These are phyloP conservation scores for Roridomyces roridus DNA, from an alignment of 768 basidiomycete genomes.

Conservation along the genomic window DNA sequence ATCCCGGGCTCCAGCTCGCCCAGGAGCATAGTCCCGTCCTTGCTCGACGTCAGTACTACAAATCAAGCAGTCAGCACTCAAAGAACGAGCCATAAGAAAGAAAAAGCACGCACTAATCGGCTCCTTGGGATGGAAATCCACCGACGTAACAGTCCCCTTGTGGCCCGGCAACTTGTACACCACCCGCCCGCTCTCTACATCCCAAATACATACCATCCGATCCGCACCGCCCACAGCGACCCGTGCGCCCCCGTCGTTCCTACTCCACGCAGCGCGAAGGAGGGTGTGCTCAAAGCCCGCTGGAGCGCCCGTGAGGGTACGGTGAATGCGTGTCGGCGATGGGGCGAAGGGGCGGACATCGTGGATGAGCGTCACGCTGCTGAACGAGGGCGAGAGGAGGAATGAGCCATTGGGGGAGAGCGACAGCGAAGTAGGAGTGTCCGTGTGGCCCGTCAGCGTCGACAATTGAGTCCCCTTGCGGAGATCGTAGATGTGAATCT, in stretches of 20 bases:
- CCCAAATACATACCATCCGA: constrained; percentile 87
- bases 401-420: constrained; percentile 89
- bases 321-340: constrained; percentile 80
- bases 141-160: constrained; percentile 94
- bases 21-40: constrained; percentile 90
- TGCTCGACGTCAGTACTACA: constrained; percentile 88
- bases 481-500: constrained; percentile 94
- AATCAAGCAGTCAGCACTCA: not conserved
- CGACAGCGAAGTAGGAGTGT: constrained; percentile 92
- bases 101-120: constrained; percentile 75
- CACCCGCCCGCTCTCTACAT: constrained; percentile 76
- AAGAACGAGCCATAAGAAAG: not conserved
- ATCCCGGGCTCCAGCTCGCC: constrained; percentile 85
- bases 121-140: constrained; percentile 96
- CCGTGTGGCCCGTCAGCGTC: constrained; percentile 82
- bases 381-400: constrained; percentile 90
- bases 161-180: constrained; percentile 95
- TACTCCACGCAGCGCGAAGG: constrained; percentile 87
- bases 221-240: constrained; percentile 92
- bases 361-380: constrained; percentile 88
- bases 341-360: constrained; percentile 95
- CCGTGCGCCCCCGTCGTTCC: constrained; percentile 78
- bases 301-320: constrained; percentile 81
- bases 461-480: constrained; percentile 85
- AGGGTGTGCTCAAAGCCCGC: constrained; percentile 94